A percentile compares a stretch with the other conserved stretches of the same genome.
These are phyloP conservation scores for Dimocarpus longan DNA, from an alignment of 345 rosid genomes.

Conservation along the genomic window DNA sequence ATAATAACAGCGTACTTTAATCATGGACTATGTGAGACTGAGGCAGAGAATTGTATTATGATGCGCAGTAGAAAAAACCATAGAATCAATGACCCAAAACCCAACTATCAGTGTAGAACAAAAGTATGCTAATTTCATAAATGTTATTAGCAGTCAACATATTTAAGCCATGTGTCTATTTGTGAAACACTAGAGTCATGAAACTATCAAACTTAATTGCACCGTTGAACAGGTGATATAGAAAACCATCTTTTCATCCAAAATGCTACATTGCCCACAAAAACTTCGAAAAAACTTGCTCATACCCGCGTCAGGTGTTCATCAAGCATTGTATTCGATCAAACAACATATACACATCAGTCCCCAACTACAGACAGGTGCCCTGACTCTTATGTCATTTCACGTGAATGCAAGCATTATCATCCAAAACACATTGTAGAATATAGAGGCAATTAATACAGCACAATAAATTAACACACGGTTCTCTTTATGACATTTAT, in stretches of 20 bases:
- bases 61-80: not conserved
- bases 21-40: not conserved
- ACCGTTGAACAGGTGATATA: not conserved
- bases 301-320: not conserved
- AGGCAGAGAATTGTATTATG: not conserved
- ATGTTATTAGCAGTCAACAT: not conserved
- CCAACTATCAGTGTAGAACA: not conserved
- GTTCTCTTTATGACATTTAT: constrained; percentile 12
- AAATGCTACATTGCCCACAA: not conserved
- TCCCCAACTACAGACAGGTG: not conserved
- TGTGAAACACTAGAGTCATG: not conserved
- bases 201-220: not conserved
- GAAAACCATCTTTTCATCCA: not conserved
- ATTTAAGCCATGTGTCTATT: constrained; percentile 3
- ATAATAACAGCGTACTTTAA: constrained; percentile 1
- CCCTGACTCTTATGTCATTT: not conserved
- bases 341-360: not conserved
- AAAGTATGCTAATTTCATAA: not conserved
- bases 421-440: constrained; percentile 8
- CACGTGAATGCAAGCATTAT: constrained; percentile 17
- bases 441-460: constrained; percentile 10
- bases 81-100: not conserved
- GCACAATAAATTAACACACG: constrained; percentile 14
- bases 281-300: not conserved
- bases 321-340: not conserved